phyloP scores from a whole-genome alignment of 345 rosid species.

The Eucalyptus rudis region DNA sequence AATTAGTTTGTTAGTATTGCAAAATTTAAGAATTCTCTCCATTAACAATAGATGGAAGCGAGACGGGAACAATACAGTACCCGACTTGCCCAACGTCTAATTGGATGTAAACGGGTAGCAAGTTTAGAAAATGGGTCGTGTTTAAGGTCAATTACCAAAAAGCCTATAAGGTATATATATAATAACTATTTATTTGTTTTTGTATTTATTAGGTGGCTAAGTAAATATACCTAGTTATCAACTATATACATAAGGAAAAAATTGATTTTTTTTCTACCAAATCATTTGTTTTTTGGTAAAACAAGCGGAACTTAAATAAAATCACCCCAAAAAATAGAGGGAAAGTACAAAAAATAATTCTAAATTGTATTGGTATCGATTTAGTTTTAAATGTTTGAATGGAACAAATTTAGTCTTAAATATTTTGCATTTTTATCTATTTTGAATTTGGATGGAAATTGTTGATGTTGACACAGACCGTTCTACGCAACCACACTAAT shows the following conservation, averaged over 20 bases:
- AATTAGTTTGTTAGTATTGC: background rate
- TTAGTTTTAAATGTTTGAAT: no score
- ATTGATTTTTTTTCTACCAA: no score
- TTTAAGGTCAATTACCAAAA: background rate
- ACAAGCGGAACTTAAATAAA: no score
- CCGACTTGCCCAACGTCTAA: background rate
- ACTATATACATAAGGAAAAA: no score
- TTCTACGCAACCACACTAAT: no score
- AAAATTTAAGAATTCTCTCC: background rate
- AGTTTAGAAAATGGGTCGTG: background rate
- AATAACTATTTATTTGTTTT: background rate
- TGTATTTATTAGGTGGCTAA: background rate
- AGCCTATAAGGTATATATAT: no score
- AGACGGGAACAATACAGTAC: background rate
- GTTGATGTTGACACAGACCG: accelerated
- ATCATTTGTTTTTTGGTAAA: no score
- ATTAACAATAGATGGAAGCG: background rate
- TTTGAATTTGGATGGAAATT: background rate
- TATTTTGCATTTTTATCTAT: no score
- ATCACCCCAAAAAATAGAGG: no score
- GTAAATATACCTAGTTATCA: background rate
- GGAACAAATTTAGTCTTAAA: background rate
- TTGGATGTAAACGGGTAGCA: background rate
- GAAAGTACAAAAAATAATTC: no score
- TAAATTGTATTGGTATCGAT: no score